A percentile compares a stretch with the other conserved stretches of the same genome.
These are phyloP conservation scores for Leccinum subspadiceum DNA, from an alignment of 1,284 basidiomycete species.

Conservation along the genomic window DNA sequence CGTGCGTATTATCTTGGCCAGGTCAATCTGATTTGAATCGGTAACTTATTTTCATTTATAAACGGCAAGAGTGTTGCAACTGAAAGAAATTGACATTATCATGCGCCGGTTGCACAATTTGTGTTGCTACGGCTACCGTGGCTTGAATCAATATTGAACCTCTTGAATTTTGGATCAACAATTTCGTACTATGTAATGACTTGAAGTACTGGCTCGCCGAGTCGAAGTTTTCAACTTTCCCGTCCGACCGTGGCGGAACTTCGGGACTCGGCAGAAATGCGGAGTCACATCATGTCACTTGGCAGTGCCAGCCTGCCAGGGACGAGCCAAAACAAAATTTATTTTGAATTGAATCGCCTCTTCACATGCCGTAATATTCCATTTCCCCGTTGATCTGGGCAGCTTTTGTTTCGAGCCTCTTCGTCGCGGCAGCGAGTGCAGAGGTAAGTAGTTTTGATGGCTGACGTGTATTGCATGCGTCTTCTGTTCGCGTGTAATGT, in stretches of 20 bases:
- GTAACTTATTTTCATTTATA: background rate
- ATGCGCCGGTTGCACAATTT: background rate
- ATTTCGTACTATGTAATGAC: too few relatives aligned
- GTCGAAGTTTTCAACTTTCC: background rate
- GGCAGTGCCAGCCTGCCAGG: background rate
- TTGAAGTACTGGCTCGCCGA: background rate
- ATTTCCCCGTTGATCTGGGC: conserved; percentile 3
- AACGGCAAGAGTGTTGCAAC: background rate
- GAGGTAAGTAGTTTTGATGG: background rate
- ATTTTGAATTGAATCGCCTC: conserved; percentile 7
- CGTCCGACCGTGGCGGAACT: background rate
- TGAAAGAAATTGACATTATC: background rate
- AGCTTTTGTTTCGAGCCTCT: conserved; percentile 1
- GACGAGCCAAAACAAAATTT: background rate
- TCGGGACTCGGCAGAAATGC: conserved; percentile 5
- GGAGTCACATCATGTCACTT: background rate
- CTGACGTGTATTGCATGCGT: background rate
- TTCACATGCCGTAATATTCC: conserved; percentile 8
- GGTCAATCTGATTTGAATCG: background rate
- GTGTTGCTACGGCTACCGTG: background rate
- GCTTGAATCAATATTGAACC: background rate
- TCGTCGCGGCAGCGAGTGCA: background rate
- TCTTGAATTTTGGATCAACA: too few relatives aligned
- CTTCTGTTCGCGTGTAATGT: background rate
- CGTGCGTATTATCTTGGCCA: background rate